Evolutionary conservation across 164 flowering plant genomes (phyloP).

Genomic region (Aristolochia fimbriata): DNA sequence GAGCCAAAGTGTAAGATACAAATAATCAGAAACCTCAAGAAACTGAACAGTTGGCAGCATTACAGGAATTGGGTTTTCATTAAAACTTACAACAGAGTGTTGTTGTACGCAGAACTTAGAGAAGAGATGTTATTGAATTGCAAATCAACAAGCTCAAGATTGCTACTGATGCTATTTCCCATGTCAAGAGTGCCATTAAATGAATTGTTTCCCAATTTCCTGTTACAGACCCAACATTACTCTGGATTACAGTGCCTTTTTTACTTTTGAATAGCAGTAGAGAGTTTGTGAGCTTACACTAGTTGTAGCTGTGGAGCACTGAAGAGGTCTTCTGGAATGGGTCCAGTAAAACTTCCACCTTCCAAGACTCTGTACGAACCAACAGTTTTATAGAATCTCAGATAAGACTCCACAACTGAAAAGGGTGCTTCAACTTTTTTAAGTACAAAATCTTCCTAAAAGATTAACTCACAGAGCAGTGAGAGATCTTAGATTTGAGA

Average conservation of each 20-base stretch:
- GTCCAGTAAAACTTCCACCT: constrained; percentile 51
- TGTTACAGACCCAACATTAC: constrained; percentile 15
- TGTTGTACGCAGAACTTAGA: constrained; percentile 32
- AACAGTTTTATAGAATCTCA: background rate
- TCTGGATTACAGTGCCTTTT: too few relatives aligned
- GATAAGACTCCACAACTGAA: constrained; percentile 5
- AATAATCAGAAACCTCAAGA: background rate
- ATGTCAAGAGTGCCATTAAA: constrained; percentile 50
- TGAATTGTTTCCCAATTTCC: constrained; percentile 60
- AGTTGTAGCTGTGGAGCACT: constrained; percentile 59
- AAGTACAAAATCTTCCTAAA: background rate
- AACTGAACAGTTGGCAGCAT: background rate
- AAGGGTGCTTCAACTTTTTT: background rate
- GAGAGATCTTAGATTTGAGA: constrained; percentile 60
- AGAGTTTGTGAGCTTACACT: constrained; percentile 8
- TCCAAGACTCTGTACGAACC: constrained; percentile 48
- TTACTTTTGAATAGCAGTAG: too few relatives aligned
- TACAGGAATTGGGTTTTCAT: background rate
- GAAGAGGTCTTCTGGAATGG: constrained; percentile 48
- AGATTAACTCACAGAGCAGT: constrained; percentile 65
- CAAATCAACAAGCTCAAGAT: constrained; percentile 67
- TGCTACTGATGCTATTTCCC: constrained; percentile 43
- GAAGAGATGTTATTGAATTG: constrained; percentile 51
- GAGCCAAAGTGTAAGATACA: background rate
- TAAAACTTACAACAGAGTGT: constrained; percentile 37